Evolutionary conservation across 208 protist genomes (phyloP).

Genomic region (Crithidia acanthocephali): DNA sequence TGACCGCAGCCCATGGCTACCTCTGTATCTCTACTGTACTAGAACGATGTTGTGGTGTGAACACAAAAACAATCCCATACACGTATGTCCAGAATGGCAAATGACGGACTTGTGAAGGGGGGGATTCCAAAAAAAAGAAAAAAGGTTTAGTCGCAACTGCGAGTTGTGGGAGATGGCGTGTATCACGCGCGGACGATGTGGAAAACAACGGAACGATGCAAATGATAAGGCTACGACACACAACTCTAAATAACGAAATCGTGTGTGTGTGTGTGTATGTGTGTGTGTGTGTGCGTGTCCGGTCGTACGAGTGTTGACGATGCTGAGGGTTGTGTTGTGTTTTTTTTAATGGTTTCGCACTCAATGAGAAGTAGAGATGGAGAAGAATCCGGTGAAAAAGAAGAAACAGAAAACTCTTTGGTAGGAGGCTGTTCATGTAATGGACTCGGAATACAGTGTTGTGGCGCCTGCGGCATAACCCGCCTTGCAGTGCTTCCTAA

Average conservation of each 20-base stretch:
- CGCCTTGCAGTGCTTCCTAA: too few species aligned
- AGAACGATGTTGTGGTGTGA: neutral
- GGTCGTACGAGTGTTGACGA: neutral
- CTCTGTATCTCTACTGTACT: neutral
- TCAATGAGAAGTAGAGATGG: neutral
- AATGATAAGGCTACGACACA: neutral
- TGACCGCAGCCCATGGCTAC: slow-evolving; percentile 41
- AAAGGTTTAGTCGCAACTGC: too few species aligned
- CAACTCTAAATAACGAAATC: slow-evolving; percentile 18
- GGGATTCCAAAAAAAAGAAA: too few species aligned
- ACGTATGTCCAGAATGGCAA: too few species aligned
- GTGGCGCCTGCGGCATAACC: too few species aligned
- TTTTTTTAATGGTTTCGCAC: too few species aligned
- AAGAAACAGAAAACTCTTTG: neutral
- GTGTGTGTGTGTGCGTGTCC: neutral
- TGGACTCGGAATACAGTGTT: neutral
- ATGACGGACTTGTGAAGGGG: too few species aligned
- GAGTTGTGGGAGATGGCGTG: too few species aligned
- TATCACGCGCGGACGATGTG: too few species aligned
- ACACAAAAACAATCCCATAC: neutral
- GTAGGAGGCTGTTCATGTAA: neutral
- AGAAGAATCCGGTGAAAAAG: neutral
- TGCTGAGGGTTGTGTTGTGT: too few species aligned
- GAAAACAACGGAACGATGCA: too few species aligned
- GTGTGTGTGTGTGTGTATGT: slow-evolving; percentile 1